Conservation (phyloP, 176 grass and related monocot genomes). For the Zoysia japonica region DNA sequence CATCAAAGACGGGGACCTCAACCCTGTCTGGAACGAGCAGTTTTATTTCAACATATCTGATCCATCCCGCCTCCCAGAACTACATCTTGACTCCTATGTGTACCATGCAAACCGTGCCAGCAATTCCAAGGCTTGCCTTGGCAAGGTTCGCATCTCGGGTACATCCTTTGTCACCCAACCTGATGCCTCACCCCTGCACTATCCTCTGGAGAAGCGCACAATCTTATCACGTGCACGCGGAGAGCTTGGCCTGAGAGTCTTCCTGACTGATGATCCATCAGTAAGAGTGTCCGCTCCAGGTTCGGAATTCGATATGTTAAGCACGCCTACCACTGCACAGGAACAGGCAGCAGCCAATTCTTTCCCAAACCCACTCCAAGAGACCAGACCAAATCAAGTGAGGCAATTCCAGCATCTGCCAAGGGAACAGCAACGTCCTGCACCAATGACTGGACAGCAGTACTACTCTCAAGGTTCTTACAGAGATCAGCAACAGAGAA, state of each 20-base stretch:
- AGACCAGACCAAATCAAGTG: constrained; percentile 44
- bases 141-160: constrained; percentile 67
- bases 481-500: constrained; percentile 47
- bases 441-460: constrained; percentile 33
- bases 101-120: constrained; percentile 54
- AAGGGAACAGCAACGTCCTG: constrained; percentile 49
- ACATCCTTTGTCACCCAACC: constrained; percentile 67
- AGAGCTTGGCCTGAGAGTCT: constrained; percentile 82
- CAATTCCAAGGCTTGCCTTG: constrained; percentile 62
- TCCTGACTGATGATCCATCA: constrained; percentile 79
- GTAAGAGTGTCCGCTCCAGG: constrained; percentile 55
- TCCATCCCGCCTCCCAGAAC: constrained; percentile 58
- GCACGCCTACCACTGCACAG: constrained; percentile 51
- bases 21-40: constrained; percentile 73
- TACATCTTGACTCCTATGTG: constrained; percentile 63
- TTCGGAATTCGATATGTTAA: constrained; percentile 49
- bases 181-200: constrained; percentile 57
- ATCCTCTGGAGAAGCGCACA: constrained; percentile 73
- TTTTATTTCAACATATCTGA: constrained; percentile 85
- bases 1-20: constrained; percentile 70
- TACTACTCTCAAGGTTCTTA: constrained; percentile 36
- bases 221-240: constrained; percentile 72
- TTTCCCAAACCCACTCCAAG: constrained; percentile 49
- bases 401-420: constrained; percentile 72
- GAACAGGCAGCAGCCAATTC: constrained; percentile 41